phyloP scores from a whole-genome alignment of 192 early-diverging fungal genomes.

The Mortierella hygrophila region DNA sequence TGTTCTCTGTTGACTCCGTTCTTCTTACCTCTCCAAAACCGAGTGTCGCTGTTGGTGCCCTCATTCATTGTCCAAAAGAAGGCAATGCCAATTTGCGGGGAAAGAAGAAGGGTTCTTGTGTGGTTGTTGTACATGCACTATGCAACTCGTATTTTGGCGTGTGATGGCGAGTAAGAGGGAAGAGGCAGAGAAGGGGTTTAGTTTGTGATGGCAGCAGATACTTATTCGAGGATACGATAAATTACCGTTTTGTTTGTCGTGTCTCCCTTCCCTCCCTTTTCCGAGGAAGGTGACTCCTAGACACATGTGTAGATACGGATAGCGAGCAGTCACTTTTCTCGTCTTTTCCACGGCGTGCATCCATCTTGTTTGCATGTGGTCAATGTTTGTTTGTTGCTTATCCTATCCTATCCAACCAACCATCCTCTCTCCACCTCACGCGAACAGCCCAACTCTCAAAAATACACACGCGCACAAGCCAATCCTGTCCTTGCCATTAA shows the following conservation, averaged over 20 bases:
- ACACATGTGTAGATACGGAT: slow-evolving; percentile 47
- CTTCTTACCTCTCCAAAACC: not conserved
- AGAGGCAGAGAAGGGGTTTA: not conserved
- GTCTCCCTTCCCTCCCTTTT: not conserved
- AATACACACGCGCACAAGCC: not conserved
- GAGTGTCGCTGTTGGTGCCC: not conserved
- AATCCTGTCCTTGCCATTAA: not conserved
- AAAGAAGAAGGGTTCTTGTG: not conserved
- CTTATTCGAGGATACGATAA: slow-evolving; percentile 4
- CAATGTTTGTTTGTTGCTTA: not conserved
- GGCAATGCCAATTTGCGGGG: slow-evolving; percentile 23
- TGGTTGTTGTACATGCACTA: not conserved
- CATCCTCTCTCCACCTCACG: not conserved
- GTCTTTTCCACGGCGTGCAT: not conserved
- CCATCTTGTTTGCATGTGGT: not conserved
- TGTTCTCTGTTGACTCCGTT: not conserved
- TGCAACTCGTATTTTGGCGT: slow-evolving; percentile 12
- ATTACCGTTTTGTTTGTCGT: not conserved
- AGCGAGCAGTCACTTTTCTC: not conserved
- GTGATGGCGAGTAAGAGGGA: slow-evolving; percentile 16
- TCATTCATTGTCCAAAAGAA: slow-evolving; percentile 3
- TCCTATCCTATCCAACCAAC: not conserved
- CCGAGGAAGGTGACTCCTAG: slow-evolving; percentile 4
- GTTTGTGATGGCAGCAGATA: not conserved
- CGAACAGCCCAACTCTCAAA: not conserved